phyloP scores from a whole-genome alignment of 2,329 filamentous ascomycete genomes.

The Coniella vitis region DNA sequence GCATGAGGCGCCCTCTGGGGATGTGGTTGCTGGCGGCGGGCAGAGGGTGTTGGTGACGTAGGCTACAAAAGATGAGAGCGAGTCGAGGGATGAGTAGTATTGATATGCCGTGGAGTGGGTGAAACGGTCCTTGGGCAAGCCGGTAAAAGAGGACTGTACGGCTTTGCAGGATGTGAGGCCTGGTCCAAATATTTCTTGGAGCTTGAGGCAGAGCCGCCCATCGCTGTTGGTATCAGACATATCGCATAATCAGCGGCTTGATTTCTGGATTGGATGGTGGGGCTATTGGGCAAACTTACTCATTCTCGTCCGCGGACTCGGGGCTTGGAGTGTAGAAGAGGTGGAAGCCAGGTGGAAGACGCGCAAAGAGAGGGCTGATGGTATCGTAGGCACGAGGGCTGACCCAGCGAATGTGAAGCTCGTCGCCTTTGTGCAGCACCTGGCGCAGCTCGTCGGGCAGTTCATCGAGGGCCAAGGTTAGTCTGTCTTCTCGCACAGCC shows the following conservation, averaged over 20 bases:
- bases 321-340: conserved; percentile 62
- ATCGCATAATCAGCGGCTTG: too few relatives aligned
- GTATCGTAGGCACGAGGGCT: conserved; percentile 49
- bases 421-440: conserved; percentile 57
- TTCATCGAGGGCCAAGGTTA: conserved; percentile 68
- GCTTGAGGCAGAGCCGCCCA: conserved; percentile 24
- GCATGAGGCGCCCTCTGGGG: conserved; percentile 33
- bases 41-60: conserved; percentile 51
- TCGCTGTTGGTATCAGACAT: conserved; percentile 14
- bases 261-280: neutral
- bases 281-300: conserved; percentile 17
- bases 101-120: conserved; percentile 59
- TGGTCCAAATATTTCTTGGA: conserved; percentile 27
- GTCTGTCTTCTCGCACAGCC: conserved; percentile 69
- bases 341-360: conserved; percentile 75
- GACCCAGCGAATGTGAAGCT: conserved; percentile 77
- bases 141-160: conserved; percentile 53
- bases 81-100: conserved; percentile 60
- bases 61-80: conserved; percentile 45
- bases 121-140: conserved; percentile 48
- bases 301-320: conserved; percentile 22
- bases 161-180: conserved; percentile 28
- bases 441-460: conserved; percentile 60
- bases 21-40: conserved; percentile 18
- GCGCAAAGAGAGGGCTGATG: conserved; percentile 65